Percentiles rank a stretch among this genome's conserved stretches.
Conservation (phyloP, 495 filamentous ascomycete species). For the Podospora didyma region DNA sequence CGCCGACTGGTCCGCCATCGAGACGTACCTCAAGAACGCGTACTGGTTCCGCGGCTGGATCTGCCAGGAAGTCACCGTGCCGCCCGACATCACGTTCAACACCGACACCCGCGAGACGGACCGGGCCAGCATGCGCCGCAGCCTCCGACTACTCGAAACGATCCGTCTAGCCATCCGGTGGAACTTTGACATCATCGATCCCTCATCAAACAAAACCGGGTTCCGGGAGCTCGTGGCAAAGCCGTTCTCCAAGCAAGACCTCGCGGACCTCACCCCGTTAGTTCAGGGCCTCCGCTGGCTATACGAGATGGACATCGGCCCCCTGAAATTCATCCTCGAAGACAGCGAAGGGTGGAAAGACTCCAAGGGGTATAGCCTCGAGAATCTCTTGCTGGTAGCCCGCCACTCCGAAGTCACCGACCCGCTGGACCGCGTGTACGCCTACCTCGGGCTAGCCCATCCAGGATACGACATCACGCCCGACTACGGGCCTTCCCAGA, state of each 20-base stretch:
- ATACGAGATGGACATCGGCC: not conserved
- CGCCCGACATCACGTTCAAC: not conserved
- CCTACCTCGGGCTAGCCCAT: not conserved
- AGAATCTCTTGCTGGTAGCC: not conserved
- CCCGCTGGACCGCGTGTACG: constrained; percentile 7
- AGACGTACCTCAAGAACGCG: not conserved
- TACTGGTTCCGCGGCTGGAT: constrained; percentile 3
- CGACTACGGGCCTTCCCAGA: not conserved
- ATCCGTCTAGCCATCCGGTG: not conserved
- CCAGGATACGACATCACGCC: not conserved
- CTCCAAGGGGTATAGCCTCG: not conserved
- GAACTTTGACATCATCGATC: constrained; percentile 1
- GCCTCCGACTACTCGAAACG: not conserved
- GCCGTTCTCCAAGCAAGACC: too few relatives aligned
- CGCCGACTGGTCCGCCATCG: not conserved
- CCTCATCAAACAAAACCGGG: too few relatives aligned
- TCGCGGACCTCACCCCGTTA: not conserved
- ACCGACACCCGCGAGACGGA: not conserved
- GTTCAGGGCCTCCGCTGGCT: not conserved
- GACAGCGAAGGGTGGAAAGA: not conserved
- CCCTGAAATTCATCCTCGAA: constrained; percentile 1
- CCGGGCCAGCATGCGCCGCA: not conserved
- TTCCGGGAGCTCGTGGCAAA: not conserved
- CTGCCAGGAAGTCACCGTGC: constrained; percentile 2
- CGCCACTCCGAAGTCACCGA: constrained; percentile 3